Percentiles rank a stretch among this genome's conserved stretches.
These are phyloP conservation scores for Mucor racemosus DNA, from an alignment of 371 early-diverging fungal genomes.

Conservation along the genomic window DNA sequence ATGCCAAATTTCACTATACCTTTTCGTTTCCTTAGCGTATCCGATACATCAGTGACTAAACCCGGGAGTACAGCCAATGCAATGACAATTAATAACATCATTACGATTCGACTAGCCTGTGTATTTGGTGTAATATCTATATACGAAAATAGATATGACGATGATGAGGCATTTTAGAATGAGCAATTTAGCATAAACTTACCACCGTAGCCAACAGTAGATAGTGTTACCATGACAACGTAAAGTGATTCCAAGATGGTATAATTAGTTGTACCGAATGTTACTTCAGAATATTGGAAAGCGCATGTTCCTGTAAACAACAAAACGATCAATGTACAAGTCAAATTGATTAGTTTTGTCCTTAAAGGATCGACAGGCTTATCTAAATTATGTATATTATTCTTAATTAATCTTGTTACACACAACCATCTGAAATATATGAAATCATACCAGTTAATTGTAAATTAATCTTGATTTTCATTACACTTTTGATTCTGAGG, in stretches of 20 bases:
- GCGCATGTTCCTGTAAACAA: slow-evolving; percentile 72
- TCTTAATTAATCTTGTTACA: not conserved
- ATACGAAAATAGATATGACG: not conserved
- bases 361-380: slow-evolving; percentile 61
- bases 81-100: slow-evolving; percentile 71
- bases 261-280: slow-evolving; percentile 55
- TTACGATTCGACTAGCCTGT: slow-evolving; percentile 62
- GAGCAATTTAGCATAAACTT: not conserved
- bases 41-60: slow-evolving; percentile 58
- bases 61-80: slow-evolving; percentile 68
- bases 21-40: slow-evolving; percentile 56
- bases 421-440: not conserved
- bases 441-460: slow-evolving; percentile 44
- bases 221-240: slow-evolving; percentile 67
- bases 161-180: not conserved
- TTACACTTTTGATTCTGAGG: slow-evolving; percentile 60
- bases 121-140: slow-evolving; percentile 68
- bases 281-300: slow-evolving; percentile 71
- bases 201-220: slow-evolving; percentile 82
- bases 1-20: slow-evolving; percentile 22
- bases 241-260: slow-evolving; percentile 60
- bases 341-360: slow-evolving; percentile 63
- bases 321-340: slow-evolving; percentile 62
- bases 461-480: slow-evolving; percentile 61
- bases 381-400: slow-evolving; percentile 19